These are phyloP conservation scores for Parathielavia appendiculata DNA, from an alignment of 495 filamentous ascomycete genomes.

Conservation along the genomic window DNA sequence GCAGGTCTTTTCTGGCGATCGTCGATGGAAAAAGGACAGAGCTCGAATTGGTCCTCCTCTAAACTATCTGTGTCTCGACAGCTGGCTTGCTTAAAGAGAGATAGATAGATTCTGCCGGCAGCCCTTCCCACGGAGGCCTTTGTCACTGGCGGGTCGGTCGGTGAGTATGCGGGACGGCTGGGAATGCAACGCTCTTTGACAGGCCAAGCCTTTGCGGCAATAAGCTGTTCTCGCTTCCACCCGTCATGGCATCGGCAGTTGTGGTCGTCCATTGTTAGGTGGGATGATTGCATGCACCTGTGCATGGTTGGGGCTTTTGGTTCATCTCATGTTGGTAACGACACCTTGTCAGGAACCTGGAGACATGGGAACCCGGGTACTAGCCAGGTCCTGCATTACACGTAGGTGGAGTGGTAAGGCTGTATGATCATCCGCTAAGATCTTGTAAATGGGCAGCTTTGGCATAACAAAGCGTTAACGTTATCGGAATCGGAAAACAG, in stretches of 20 bases:
- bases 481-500: background rate
- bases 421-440: background rate
- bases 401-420: background rate
- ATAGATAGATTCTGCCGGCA: background rate
- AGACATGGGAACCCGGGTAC: background rate
- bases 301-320: background rate
- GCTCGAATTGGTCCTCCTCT: no score
- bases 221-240: slow-evolving; percentile 1
- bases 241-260: slow-evolving; percentile 1
- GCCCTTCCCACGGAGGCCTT: background rate
- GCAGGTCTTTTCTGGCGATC: background rate
- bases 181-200: slow-evolving; percentile 6
- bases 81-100: background rate
- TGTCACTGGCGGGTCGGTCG: background rate
- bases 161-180: slow-evolving; percentile 1
- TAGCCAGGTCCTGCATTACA: background rate
- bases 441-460: background rate
- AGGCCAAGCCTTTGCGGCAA: background rate
- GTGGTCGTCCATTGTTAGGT: background rate
- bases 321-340: background rate
- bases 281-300: background rate
- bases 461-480: background rate
- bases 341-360: background rate
- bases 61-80: background rate
- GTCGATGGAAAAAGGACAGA: background rate